Percentiles rank a stretch among this genome's conserved stretches.
Conservation (phyloP, 139 green algal species). For the Tetradesmus lagerheimii region DNA sequence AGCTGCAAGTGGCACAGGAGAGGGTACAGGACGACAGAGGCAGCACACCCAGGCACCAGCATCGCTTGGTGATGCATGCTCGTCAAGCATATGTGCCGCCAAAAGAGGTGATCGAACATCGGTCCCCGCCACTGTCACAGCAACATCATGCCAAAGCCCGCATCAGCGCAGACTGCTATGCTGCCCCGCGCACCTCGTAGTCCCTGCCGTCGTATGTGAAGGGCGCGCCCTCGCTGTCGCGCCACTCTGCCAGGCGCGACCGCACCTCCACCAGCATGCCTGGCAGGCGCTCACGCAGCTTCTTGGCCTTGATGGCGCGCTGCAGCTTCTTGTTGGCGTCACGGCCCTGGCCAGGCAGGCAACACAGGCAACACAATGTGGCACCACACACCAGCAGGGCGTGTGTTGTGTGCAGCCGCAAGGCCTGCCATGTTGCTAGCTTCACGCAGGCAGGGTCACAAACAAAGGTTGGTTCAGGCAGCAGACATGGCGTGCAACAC, state of each 20-base stretch:
- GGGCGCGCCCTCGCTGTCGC: constrained; percentile 56
- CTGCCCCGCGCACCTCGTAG: constrained; percentile 43
- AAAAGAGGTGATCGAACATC: too few relatives aligned
- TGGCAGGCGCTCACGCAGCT: constrained; percentile 60
- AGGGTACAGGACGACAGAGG: too few relatives aligned
- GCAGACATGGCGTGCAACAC: not conserved
- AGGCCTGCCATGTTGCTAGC: not conserved
- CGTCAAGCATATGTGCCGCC: too few relatives aligned
- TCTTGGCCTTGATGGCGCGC: constrained; percentile 62
- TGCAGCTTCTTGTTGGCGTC: constrained; percentile 68
- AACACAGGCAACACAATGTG: constrained; percentile 2
- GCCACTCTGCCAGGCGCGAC: constrained; percentile 57
- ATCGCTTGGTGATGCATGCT: too few relatives aligned
- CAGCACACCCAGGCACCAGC: too few relatives aligned
- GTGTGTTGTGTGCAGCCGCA: not conserved
- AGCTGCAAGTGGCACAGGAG: not conserved
- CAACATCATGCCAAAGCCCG: not conserved
- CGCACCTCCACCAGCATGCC: constrained; percentile 49
- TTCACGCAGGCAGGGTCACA: not conserved
- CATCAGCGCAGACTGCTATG: not conserved
- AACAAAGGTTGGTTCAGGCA: not conserved
- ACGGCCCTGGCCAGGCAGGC: constrained; percentile 58
- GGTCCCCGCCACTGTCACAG: too few relatives aligned
- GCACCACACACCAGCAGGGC: not conserved
- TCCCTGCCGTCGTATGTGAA: constrained; percentile 68